These are phyloP conservation scores for Emericellopsis atlantica DNA, from an alignment of 2,329 filamentous ascomycete genomes.

Conservation along the genomic window DNA sequence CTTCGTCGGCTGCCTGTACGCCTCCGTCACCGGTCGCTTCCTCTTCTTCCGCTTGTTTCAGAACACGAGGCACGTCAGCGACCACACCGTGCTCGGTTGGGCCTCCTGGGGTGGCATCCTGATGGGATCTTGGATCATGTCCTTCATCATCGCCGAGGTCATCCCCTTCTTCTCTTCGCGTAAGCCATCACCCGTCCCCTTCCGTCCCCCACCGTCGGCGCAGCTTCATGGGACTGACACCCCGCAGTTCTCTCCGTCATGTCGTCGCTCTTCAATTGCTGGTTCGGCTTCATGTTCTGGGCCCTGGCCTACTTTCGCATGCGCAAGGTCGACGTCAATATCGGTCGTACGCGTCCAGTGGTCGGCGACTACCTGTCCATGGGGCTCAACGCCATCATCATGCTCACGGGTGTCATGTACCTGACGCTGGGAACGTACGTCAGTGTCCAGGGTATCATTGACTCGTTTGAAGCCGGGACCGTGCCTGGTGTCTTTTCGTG, in stretches of 20 bases:
- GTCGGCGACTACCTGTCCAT: conserved; percentile 38
- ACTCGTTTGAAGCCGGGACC: conserved; percentile 51
- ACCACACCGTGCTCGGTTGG: conserved; percentile 77
- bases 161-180: conserved; percentile 85
- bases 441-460: conserved; percentile 60
- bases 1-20: conserved; percentile 83
- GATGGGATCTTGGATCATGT: conserved; percentile 60
- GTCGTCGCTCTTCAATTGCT: conserved; percentile 85
- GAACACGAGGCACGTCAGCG: conserved; percentile 64
- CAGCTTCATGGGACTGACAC: not conserved
- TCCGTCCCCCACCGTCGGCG: not conserved
- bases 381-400: conserved; percentile 60
- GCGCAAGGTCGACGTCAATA: conserved; percentile 47
- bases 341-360: conserved; percentile 34
- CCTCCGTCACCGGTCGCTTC: conserved; percentile 80
- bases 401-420: conserved; percentile 68
- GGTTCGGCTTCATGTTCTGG: conserved; percentile 96
- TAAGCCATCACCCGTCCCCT: conserved; percentile 17
- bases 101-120: conserved; percentile 64
- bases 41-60: conserved; percentile 84
- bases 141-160: conserved; percentile 83
- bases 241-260: conserved; percentile 51
- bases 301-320: conserved; percentile 70
- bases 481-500: conserved; percentile 69
- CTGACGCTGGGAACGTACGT: conserved; percentile 72